These are phyloP conservation scores for Irpex rosettiformis DNA, from an alignment of 1,284 basidiomycete genomes.

Conservation along the genomic window DNA sequence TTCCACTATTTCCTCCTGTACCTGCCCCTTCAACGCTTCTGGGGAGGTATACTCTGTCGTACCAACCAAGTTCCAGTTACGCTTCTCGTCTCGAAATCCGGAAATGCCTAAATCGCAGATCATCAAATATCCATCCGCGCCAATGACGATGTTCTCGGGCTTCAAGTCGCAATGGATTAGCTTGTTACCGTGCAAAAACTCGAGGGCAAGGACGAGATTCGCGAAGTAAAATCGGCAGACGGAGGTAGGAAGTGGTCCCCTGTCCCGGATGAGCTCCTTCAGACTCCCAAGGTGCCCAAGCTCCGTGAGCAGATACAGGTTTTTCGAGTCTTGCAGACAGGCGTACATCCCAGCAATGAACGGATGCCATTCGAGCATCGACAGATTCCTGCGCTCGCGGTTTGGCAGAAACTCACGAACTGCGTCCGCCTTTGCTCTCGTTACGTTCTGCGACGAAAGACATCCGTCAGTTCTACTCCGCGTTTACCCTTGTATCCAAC, in stretches of 20 bases:
- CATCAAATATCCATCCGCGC: slow-evolving; percentile 56
- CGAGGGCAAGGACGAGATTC: slow-evolving; percentile 66
- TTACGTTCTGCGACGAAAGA: neutral
- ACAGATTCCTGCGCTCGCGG: slow-evolving; percentile 37
- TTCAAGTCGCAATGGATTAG: slow-evolving; percentile 87
- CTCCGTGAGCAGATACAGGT: slow-evolving; percentile 49
- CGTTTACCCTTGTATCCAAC: neutral
- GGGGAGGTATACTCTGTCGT: slow-evolving; percentile 73
- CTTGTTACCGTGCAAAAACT: slow-evolving; percentile 68
- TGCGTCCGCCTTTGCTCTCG: neutral
- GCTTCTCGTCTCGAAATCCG: slow-evolving; percentile 45
- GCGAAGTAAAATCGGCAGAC: slow-evolving; percentile 47
- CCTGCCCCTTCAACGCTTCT: slow-evolving; percentile 51
- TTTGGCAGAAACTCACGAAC: slow-evolving; percentile 28
- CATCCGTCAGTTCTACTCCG: neutral
- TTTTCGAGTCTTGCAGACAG: slow-evolving; percentile 40
- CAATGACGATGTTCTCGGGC: slow-evolving; percentile 79
- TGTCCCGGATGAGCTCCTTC: slow-evolving; percentile 30
- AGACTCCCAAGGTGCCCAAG: slow-evolving; percentile 41
- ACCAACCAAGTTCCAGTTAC: slow-evolving; percentile 51
- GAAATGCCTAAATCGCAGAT: slow-evolving; percentile 70
- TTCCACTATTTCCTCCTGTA: slow-evolving; percentile 38
- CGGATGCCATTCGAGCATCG: slow-evolving; percentile 45
- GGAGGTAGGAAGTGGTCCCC: slow-evolving; percentile 29
- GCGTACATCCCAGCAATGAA: slow-evolving; percentile 44